These are phyloP conservation scores for Hypericum androsaemum DNA, from an alignment of 345 rosid species.

Conservation along the genomic window DNA sequence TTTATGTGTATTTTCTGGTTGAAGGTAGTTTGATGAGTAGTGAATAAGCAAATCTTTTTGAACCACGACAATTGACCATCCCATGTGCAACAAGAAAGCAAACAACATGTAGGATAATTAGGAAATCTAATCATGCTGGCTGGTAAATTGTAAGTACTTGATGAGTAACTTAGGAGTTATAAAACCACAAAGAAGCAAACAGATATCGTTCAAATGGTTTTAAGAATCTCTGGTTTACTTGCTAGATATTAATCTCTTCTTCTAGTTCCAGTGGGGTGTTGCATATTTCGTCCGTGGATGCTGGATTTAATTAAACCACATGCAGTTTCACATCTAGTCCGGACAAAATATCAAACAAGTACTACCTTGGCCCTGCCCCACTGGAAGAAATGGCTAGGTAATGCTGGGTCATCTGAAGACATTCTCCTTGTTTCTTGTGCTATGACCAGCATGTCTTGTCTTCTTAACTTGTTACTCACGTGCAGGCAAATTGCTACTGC, in stretches of 20 bases:
- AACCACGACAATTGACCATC: too few species aligned
- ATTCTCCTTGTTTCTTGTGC: background rate
- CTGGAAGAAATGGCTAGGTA: slow-evolving; percentile 91
- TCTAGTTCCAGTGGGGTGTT: slow-evolving; percentile 79
- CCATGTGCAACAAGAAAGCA: too few species aligned
- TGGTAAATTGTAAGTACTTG: too few species aligned
- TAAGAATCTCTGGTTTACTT: slow-evolving; percentile 5
- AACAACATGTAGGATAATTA: too few species aligned
- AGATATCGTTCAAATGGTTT: background rate
- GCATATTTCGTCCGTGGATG: slow-evolving; percentile 87
- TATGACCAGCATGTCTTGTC: background rate
- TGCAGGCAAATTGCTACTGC: slow-evolving; percentile 91
- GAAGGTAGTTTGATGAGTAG: too few species aligned
- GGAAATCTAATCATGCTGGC: too few species aligned
- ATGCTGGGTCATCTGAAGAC: too few species aligned
- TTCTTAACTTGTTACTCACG: background rate
- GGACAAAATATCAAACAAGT: slow-evolving; percentile 71
- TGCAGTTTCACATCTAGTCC: slow-evolving; percentile 92
- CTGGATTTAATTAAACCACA: background rate
- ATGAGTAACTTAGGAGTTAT: too few species aligned
- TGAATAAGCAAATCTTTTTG: too few species aligned
- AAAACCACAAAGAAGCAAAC: too few species aligned
- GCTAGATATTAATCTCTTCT: background rate
- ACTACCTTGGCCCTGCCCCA: slow-evolving; percentile 94
- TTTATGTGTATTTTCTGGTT: too few species aligned